Percentiles rank a stretch among this genome's conserved stretches.
Conservation (phyloP, 2,329 filamentous ascomycete species). For the Podosphaera fusca region DNA sequence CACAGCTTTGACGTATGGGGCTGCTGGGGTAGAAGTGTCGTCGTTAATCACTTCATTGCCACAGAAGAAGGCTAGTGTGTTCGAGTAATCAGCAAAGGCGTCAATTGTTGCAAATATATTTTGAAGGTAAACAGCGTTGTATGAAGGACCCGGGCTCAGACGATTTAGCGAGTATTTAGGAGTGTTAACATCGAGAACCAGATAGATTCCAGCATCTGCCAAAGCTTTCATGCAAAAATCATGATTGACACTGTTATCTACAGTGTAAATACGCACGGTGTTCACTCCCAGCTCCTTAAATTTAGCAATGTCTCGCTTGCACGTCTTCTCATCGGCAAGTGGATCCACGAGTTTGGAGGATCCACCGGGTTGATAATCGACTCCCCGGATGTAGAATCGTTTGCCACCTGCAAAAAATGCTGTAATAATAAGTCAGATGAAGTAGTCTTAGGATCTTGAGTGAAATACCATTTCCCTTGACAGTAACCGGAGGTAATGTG, state of each 20-base stretch:
- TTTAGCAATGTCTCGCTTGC: slow-evolving; percentile 40
- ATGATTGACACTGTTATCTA: slow-evolving; percentile 46
- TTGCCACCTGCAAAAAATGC: slow-evolving; percentile 15
- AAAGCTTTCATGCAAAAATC: slow-evolving; percentile 45
- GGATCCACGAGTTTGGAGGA: slow-evolving; percentile 28
- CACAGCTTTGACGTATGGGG: slow-evolving; percentile 34
- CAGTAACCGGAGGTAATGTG: slow-evolving; percentile 11
- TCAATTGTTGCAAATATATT: slow-evolving; percentile 50
- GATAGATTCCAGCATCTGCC: slow-evolving; percentile 48
- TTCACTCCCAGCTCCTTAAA: slow-evolving; percentile 50
- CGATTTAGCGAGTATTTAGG: slow-evolving; percentile 48
- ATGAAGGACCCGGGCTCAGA: slow-evolving; percentile 31
- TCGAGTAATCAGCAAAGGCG: slow-evolving; percentile 40
- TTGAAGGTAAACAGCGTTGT: slow-evolving; percentile 49
- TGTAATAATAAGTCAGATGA: slow-evolving; percentile 3
- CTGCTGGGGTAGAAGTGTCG: slow-evolving; percentile 24
- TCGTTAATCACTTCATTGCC: slow-evolving; percentile 37
- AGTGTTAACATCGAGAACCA: slow-evolving; percentile 48
- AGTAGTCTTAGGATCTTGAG: neutral
- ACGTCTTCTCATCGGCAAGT: slow-evolving; percentile 33
- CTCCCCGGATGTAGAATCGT: slow-evolving; percentile 33
- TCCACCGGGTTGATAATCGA: slow-evolving; percentile 36
- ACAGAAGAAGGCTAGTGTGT: slow-evolving; percentile 42
- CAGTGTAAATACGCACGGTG: slow-evolving; percentile 49
- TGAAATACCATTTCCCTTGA: slow-evolving; percentile 15